Evolutionary conservation across 768 basidiomycete species (phyloP), one percentile per base, ranked within the genome.

Genomic region (Leccinum truebloodii): DNA sequence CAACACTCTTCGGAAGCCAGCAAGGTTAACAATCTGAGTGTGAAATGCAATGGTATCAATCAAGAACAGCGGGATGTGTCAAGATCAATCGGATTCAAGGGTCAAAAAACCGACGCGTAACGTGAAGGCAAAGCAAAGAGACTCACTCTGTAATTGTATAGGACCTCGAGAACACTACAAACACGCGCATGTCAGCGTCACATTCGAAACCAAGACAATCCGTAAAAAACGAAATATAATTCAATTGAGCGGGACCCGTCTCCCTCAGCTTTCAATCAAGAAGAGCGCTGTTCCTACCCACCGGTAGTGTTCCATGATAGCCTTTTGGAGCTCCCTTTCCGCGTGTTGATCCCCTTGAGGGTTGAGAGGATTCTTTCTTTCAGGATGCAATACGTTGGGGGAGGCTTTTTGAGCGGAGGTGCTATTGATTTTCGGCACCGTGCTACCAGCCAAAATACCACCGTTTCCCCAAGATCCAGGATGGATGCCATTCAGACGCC

Each of bases 81-180:
- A 54, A 34, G 3, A 6, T 54, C 2, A 30, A 52, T 50, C 34
- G 30, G 32, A 54, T 34, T 20, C 22, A 20, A 52, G 20, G 34
- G 32, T 46, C 28, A 22, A 9, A 50, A 13, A 39, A n/a, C 53
- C 24, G 53, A 26, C 18, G 24, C n/a, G n/a, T 16, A 51, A 41
- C 39, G 6, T 7, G 3, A 6, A 10, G 1, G 24, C 7, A 7
- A 30, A 52, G 46, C 13, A 37, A 35, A 18, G 57, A 34, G 20
- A 4, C 55, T 34, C 55, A 92, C 93, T 28, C 93, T 83, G 72
- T 96, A 98, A 71, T 96, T 93, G 67, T 94, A 91, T 62, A 98
- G 78, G 53, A 90, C 78, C 71, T 28, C 94, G 44, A 96, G 76
- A 10, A 83, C 88, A 9, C 92, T 90, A 69, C 26, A 24, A 48